phyloP scores from a whole-genome alignment of 768 basidiomycete species.

The Naganishia vaughanmartiniae region DNA sequence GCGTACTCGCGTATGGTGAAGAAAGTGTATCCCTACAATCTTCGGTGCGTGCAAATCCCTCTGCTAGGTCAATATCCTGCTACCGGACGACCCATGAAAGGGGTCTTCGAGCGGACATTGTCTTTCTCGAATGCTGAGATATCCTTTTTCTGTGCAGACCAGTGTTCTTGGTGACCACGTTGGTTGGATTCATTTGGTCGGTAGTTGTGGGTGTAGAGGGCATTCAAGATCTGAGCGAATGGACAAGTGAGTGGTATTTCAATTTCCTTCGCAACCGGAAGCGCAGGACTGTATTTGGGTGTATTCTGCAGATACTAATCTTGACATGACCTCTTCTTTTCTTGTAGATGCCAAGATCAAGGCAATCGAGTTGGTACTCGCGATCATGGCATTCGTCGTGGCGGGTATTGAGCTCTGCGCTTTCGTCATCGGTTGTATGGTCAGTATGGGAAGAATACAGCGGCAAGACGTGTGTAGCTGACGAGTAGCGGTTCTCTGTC shows the following conservation, averaged over 20 bases:
- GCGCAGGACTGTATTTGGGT: neutral
- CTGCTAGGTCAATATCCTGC: neutral
- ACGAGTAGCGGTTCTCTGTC: neutral
- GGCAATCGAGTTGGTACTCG: constrained; percentile 38
- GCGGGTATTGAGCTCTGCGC: constrained; percentile 38
- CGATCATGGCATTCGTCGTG: constrained; percentile 40
- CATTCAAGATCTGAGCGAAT: constrained; percentile 31
- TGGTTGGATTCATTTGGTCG: constrained; percentile 43
- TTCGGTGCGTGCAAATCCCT: neutral
- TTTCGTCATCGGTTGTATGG: constrained; percentile 37
- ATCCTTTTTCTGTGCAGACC: neutral
- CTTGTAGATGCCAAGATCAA: constrained; percentile 19
- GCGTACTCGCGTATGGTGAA: constrained; percentile 8
- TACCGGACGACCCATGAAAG: neutral
- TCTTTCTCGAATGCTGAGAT: neutral
- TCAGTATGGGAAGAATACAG: constrained; percentile 22
- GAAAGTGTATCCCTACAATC: constrained; percentile 23
- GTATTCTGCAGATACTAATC: neutral
- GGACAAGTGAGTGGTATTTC: constrained; percentile 31
- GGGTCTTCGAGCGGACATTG: neutral
- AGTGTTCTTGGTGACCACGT: constrained; percentile 37
- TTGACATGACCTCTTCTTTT: neutral
- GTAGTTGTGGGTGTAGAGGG: constrained; percentile 39
- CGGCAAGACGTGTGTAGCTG: neutral
- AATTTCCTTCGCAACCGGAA: neutral